These are phyloP conservation scores for Lolium multiflorum DNA, from an alignment of 176 grass and related monocot genomes.

Conservation along the genomic window DNA sequence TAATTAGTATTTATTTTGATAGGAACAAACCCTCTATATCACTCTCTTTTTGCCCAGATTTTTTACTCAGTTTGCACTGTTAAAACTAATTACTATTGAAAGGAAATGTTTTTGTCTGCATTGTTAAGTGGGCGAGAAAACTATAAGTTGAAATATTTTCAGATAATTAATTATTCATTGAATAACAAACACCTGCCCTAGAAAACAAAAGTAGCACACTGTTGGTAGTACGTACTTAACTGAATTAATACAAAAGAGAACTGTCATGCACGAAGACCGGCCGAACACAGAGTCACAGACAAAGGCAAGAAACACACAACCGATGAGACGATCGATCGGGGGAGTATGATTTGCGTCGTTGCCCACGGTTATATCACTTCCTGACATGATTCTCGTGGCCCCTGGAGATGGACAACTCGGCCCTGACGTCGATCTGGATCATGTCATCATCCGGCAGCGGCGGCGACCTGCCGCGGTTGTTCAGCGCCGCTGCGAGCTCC, in stretches of 20 bases:
- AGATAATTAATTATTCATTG: neutral
- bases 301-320: neutral
- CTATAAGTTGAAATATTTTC: neutral
- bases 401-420: conserved; percentile 61
- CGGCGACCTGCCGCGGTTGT: neutral
- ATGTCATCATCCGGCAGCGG: neutral
- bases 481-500: conserved; percentile 53
- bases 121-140: neutral
- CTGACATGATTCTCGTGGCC: conserved; percentile 13
- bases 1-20: neutral
- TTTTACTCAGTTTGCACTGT: neutral
- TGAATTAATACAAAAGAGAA: neutral
- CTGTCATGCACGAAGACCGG: neutral
- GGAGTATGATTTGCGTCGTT: neutral
- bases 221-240: neutral
- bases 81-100: neutral
- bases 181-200: neutral
- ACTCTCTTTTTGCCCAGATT: neutral
- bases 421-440: conserved; percentile 54
- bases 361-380: conserved; percentile 27
- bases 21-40: neutral
- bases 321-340: neutral
- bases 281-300: neutral
- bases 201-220: neutral
- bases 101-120: neutral